phyloP scores from a whole-genome alignment of 768 basidiomycete genomes.

The Solioccasus polychromus region DNA sequence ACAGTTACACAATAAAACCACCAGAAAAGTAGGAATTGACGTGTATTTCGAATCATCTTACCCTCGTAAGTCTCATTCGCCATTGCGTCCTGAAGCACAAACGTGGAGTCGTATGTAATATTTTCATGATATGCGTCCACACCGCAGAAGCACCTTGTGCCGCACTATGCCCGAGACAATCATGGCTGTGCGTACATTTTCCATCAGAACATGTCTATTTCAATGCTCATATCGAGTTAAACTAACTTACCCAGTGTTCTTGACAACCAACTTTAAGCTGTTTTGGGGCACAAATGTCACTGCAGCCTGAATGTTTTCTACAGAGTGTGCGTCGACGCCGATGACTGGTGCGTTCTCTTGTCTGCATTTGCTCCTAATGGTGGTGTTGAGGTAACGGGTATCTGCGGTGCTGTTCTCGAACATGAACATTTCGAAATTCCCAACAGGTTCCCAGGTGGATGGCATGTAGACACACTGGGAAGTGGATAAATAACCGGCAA shows the following conservation, averaged over 20 bases:
- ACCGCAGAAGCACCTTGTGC: conserved; percentile 38
- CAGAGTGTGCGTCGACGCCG: conserved; percentile 22
- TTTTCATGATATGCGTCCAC: conserved; percentile 43
- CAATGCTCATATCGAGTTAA: not conserved
- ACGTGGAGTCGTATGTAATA: conserved; percentile 32
- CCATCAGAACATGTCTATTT: not conserved
- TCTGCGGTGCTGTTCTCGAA: conserved; percentile 46
- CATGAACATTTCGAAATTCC: conserved; percentile 34
- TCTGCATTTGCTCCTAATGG: conserved; percentile 16
- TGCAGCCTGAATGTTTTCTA: conserved; percentile 24
- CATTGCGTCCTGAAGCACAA: conserved; percentile 33
- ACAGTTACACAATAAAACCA: conserved; percentile 19
- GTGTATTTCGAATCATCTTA: conserved; percentile 1
- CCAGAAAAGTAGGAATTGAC: not conserved
- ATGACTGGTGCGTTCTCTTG: conserved; percentile 26
- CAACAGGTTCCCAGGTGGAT: conserved; percentile 19
- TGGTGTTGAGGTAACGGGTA: conserved; percentile 30
- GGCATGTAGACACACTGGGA: conserved; percentile 19
- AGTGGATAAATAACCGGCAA: conserved; percentile 11
- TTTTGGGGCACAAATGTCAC: conserved; percentile 22
- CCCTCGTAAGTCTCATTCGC: conserved; percentile 20
- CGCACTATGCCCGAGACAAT: conserved; percentile 40
- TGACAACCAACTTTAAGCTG: conserved; percentile 24
- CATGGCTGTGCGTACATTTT: conserved; percentile 26
- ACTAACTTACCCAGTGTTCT: conserved; percentile 25